Percentiles rank a stretch among this genome's conserved stretches.
Conservation (phyloP, 169 alveolate species). For the Plasmodium berghei region DNA sequence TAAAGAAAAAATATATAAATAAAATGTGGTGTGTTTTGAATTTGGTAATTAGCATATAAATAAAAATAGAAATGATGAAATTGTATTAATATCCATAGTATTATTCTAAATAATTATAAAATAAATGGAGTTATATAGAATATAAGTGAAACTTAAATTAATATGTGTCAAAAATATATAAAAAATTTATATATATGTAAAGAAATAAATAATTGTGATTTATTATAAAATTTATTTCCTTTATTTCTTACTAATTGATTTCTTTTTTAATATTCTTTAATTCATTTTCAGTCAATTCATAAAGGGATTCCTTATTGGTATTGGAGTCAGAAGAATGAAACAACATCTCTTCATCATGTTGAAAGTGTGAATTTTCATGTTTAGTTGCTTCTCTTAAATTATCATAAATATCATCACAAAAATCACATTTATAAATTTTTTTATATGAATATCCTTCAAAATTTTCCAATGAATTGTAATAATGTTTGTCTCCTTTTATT, state of each 20-base stretch:
- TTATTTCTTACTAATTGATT: conserved; percentile 34
- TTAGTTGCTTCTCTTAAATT: conserved; percentile 43
- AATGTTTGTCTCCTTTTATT: conserved; percentile 39
- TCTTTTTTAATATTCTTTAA: background rate
- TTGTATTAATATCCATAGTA: too few species aligned
- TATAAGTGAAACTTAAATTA: too few species aligned
- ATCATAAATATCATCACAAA: conserved; percentile 57
- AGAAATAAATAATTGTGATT: too few species aligned
- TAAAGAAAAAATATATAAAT: conserved; percentile 2
- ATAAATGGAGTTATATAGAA: too few species aligned
- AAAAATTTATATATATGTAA: too few species aligned
- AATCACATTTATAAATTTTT: conserved; percentile 71
- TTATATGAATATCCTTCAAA: conserved; percentile 72
- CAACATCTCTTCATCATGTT: conserved; percentile 40
- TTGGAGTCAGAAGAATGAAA: conserved; percentile 3
- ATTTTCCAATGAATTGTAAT: conserved; percentile 49
- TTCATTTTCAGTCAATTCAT: conserved; percentile 12
- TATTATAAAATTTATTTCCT: too few species aligned
- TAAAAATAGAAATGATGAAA: too few species aligned
- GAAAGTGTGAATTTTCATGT: conserved; percentile 71
- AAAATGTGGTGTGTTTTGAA: background rate
- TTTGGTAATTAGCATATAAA: background rate
- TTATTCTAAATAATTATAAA: too few species aligned
- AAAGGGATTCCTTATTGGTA: conserved; percentile 10
- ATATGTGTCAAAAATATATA: too few species aligned